Evolutionary conservation across 1,284 basidiomycete species (phyloP).

Genomic region (Ustilago loliicola): DNA sequence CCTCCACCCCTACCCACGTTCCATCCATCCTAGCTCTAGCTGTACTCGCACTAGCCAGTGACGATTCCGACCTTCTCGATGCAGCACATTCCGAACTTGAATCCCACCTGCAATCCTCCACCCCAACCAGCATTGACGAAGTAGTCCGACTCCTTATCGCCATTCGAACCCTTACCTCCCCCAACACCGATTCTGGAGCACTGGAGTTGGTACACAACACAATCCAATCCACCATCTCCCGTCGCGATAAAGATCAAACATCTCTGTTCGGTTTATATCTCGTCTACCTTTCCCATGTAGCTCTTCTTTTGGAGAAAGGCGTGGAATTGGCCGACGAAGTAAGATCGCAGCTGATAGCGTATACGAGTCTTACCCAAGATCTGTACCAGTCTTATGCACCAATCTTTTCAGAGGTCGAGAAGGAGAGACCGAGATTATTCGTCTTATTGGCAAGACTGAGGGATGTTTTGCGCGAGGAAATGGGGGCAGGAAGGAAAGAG

Average conservation of each 20-base stretch:
- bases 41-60: slow-evolving; percentile 84
- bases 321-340: slow-evolving; percentile 13
- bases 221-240: slow-evolving; percentile 20
- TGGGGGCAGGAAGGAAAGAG: neutral
- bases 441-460: slow-evolving; percentile 7
- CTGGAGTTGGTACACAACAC: slow-evolving; percentile 25
- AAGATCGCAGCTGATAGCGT: slow-evolving; percentile 24
- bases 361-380: slow-evolving; percentile 25
- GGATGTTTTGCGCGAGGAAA: neutral
- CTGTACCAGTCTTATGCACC: slow-evolving; percentile 22
- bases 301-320: neutral
- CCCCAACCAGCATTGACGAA: neutral
- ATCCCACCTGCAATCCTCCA: neutral
- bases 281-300: slow-evolving; percentile 24
- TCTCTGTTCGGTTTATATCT: slow-evolving; percentile 32
- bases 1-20: slow-evolving; percentile 73
- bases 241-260: slow-evolving; percentile 15
- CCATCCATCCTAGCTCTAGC: slow-evolving; percentile 84
- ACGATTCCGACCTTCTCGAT: slow-evolving; percentile 84
- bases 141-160: slow-evolving; percentile 31
- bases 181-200: neutral
- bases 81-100: slow-evolving; percentile 85
- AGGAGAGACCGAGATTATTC: slow-evolving; percentile 3
- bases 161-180: slow-evolving; percentile 7
- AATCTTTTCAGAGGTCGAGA: slow-evolving; percentile 26